Evolutionary conservation across 2,329 filamentous ascomycete genomes (phyloP).

Genomic region (Truncatella angustata): DNA sequence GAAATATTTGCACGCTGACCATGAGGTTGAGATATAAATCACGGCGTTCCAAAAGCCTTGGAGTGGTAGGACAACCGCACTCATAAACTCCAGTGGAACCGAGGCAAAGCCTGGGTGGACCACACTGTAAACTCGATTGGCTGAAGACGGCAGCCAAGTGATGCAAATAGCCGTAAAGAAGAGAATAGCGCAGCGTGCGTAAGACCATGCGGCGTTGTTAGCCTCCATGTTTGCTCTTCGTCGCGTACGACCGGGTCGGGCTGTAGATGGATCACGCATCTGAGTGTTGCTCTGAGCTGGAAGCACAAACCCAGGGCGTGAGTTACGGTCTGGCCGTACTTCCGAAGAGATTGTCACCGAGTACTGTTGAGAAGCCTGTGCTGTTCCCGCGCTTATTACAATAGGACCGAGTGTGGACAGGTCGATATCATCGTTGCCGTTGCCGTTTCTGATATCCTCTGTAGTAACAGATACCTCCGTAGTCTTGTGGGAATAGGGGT

Average conservation of each 20-base stretch:
- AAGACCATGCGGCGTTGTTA: slow-evolving; percentile 65
- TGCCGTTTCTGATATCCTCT: slow-evolving; percentile 37
- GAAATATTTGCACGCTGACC: slow-evolving; percentile 57
- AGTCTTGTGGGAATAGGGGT: slow-evolving; percentile 52
- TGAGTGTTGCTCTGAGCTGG: slow-evolving; percentile 26
- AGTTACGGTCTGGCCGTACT: slow-evolving; percentile 19
- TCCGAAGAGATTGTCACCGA: slow-evolving; percentile 50
- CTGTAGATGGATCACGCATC: slow-evolving; percentile 10
- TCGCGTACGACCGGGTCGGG: slow-evolving; percentile 17
- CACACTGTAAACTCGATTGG: slow-evolving; percentile 73
- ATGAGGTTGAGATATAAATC: slow-evolving; percentile 72
- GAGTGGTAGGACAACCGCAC: slow-evolving; percentile 72
- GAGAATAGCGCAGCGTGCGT: slow-evolving; percentile 67
- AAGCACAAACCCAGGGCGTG: slow-evolving; percentile 23
- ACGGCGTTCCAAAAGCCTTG: slow-evolving; percentile 84
- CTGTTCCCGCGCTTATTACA: slow-evolving; percentile 14
- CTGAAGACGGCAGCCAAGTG: slow-evolving; percentile 75
- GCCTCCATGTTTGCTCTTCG: slow-evolving; percentile 43
- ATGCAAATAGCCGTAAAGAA: slow-evolving; percentile 71
- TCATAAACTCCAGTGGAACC: slow-evolving; percentile 65
- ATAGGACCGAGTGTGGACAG: slow-evolving; percentile 30
- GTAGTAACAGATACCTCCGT: slow-evolving; percentile 65
- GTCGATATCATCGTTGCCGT: slow-evolving; percentile 27
- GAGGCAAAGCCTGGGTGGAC: slow-evolving; percentile 51
- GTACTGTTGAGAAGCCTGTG: slow-evolving; percentile 29